Conservation (phyloP, 2,329 filamentous ascomycete genomes). For the Knufia petricola region DNA sequence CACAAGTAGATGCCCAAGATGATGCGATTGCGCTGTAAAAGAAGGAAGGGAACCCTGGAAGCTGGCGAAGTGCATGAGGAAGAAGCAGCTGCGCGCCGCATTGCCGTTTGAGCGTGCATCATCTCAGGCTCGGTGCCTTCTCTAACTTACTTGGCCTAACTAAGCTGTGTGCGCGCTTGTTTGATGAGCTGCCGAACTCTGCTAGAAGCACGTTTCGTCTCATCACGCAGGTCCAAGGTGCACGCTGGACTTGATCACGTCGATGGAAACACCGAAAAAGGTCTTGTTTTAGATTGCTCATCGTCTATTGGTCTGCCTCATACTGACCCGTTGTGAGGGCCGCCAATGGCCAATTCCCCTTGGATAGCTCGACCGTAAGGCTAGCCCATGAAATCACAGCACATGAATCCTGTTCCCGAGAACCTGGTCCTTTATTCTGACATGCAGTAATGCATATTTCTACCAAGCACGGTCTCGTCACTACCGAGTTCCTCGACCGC, state of each 20-base stretch:
- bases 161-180: background rate
- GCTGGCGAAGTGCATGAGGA: background rate
- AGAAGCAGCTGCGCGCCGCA: background rate
- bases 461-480: background rate
- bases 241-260: background rate
- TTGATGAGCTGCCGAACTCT: background rate
- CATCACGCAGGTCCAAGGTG: background rate
- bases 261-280: background rate
- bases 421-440: background rate
- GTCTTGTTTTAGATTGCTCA: background rate
- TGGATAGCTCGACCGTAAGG: constrained; percentile 1
- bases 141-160: background rate
- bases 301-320: constrained; percentile 6
- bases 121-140: background rate
- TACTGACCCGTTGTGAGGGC: background rate
- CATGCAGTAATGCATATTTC: background rate
- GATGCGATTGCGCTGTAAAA: background rate
- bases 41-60: background rate
- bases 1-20: constrained; percentile 1
- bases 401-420: background rate
- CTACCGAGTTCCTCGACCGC: no score
- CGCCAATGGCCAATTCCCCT: constrained; percentile 1
- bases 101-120: background rate
- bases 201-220: background rate
- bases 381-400: background rate